These are phyloP conservation scores for Yarrowia sp. DNA, from an alignment of 805 yeast species.

Conservation along the genomic window DNA sequence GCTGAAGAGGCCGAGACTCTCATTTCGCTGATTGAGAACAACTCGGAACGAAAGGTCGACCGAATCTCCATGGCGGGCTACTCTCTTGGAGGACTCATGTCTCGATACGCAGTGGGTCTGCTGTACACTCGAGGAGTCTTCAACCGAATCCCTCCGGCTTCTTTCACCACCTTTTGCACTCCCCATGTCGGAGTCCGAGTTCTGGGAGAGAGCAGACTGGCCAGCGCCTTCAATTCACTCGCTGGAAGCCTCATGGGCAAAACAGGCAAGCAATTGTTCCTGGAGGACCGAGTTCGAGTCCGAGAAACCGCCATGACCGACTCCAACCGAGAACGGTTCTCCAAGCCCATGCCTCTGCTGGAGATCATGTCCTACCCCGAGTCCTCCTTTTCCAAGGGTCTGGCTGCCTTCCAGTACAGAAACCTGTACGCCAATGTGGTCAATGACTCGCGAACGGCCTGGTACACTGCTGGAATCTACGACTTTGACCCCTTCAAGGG, in stretches of 20 bases:
- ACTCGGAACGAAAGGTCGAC: slow-evolving; percentile 44
- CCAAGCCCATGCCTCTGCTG: slow-evolving; percentile 51
- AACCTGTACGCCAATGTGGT: slow-evolving; percentile 71
- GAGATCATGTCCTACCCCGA: slow-evolving; percentile 61
- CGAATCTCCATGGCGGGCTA: slow-evolving; percentile 80
- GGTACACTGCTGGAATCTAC: slow-evolving; percentile 64
- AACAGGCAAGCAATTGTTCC: slow-evolving; percentile 72
- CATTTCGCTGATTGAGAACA: slow-evolving; percentile 36
- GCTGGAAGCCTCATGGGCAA: slow-evolving; percentile 66
- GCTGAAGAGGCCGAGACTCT: slow-evolving; percentile 59
- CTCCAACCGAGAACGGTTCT: slow-evolving; percentile 27
- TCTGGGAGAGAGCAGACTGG: slow-evolving; percentile 50
- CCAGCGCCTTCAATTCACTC: slow-evolving; percentile 57
- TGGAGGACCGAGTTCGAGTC: slow-evolving; percentile 36
- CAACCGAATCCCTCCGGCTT: slow-evolving; percentile 53
- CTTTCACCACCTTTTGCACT: slow-evolving; percentile 61
- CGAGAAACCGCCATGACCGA: slow-evolving; percentile 29
- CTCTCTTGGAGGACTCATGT: slow-evolving; percentile 82
- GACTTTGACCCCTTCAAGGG: slow-evolving; percentile 25
- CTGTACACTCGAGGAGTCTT: slow-evolving; percentile 54
- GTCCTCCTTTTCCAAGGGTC: slow-evolving; percentile 59
- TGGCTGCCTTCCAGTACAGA: slow-evolving; percentile 52
- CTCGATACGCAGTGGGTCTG: slow-evolving; percentile 78
- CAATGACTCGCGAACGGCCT: slow-evolving; percentile 77
- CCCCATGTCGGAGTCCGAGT: slow-evolving; percentile 69